Base-by-base conservation (phyloP, 768 basidiomycete species). In the Leccinum longicurvipes region DNA sequence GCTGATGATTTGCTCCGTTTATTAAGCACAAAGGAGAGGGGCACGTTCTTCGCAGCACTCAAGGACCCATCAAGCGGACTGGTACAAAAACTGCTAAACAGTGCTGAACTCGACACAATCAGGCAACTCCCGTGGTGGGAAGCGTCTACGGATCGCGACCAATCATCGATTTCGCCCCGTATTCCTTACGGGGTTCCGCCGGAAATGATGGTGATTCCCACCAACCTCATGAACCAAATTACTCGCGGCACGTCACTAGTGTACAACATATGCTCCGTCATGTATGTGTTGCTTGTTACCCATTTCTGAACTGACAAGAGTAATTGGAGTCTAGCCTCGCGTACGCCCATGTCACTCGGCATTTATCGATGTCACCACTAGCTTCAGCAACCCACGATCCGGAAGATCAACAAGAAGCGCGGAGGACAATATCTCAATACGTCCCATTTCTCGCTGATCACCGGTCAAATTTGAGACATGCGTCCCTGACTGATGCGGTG, bases 71-170 rank as follows among this genome's bases (percentile, higher is more conserved):
- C 74, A n/a, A 80, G 85, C 63, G 80, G 79, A 47, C 69, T 86
- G 15, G 82, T 83, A 1, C 80, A 79, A 58, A 76, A 80, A 55
- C 77, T 93, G 2, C 68, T 92, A 21, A 70, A 80, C 27, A 83
- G 81, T 57, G 75, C 79, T 55, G 82, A 82, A 44, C 65, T 90
- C 1, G 77, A 77, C 27, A 69, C 72, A 5, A 77, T 76, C n/a
- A 75, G 70, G 21, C 71, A 71, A 4, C 71, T 74, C 5, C 91
- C 91, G 6, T 94, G 92, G 92, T 94, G 91, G 91, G 79, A 84
- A 53, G 72, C 63, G 19, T 25, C 57, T 2, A 6, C 25, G n/a
- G 53, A 58, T 23, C 56, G n/a, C 10, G 32, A 47, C 21, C 45
- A 52, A 11, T 50, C 58, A 28, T 23, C 50, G 2, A 17, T 27